Evolutionary conservation across 164 flowering plant genomes (phyloP), one percentile per base, ranked within the genome.

Genomic region (Stephania japonica): DNA sequence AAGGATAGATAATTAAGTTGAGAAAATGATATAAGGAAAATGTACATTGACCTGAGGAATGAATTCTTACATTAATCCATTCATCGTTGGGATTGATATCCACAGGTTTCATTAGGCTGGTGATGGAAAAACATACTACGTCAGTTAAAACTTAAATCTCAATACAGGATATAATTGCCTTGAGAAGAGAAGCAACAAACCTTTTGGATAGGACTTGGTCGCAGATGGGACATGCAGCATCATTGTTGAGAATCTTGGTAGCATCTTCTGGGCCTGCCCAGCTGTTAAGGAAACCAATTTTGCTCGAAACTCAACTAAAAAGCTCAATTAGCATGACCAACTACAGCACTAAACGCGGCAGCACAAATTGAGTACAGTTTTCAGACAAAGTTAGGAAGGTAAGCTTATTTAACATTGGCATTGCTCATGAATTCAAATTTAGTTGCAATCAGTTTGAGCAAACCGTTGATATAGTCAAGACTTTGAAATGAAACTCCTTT

Each of bases 141-240:
- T 14, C 24, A 70, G 63, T 56, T 56, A 56, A 56, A 23, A 5
- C 23, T 14, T 56, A 56, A 56, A 32, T 9, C 62, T 62, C 23
- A 47, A 27, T 32, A 70, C n/a, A 27, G 64, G 42, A 12, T 26
- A 1, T 59, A 12, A 70, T 61, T n/a, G 3, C 5, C 43, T 42
- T 11, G 62, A 26, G 43, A 47, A 13, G n/a, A 16, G 66, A 53
- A 64, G 16, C 26, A 11, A 10, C 71, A 74, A 72, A 90, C 99
- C 99, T 93, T 83, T 90, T 96, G 59, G 98, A 96, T 61, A 91
- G 94, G 42, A 96, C 97, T 84, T 93, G 97, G 79, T 96, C 99
- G 77, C 99, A 96, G 59, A 96, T 86, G 25, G 99, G 98, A 72
- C 99, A 96, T 71, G 97, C 97, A 41, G 81, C 99, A 84, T 91